Base-by-base conservation (phyloP, 768 basidiomycete species). In the Neoboletus magnificus region DNA sequence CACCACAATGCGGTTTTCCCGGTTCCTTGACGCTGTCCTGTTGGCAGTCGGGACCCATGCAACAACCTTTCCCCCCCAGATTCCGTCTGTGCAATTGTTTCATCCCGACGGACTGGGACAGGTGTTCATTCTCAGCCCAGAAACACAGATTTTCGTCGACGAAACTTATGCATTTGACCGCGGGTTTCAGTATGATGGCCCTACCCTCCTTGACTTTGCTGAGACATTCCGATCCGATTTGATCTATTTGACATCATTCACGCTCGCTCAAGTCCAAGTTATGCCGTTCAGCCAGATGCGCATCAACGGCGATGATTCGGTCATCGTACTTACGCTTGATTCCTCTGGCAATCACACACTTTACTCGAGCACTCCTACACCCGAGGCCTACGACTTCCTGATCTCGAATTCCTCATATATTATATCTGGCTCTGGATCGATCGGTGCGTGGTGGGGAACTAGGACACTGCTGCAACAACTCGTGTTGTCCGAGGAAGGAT, bases 371-470 rank as follows among this genome's bases (percentile, higher is more conserved):
- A 25, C 53, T 18, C 32, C 70, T 3, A 76, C 77, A 1, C 68
- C 58, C 2, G 77, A 78, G 54, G 77, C 72, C 1, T 78, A 78
- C 49, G 68, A 74, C 41, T 71, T 77, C 41, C 39, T 57, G 9
- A 62, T 78, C 37, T 64, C 70, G 5, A 53, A 55, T 20, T 52
- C 65, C 15, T 57, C 68, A 1, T 71, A 71, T 47, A 58, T 66
- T 1, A 74, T 78, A 60, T 67, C 63, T 39, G 74, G 72, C 2
- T 66, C 70, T 4, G 70, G 63, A 23, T 25, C 71, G 5, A 66
- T 74, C 20, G 77, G 76, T 5, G 69, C 63, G 1, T 79, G 77
- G 77, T 76, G 77, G 76, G 78, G 77, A 60, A 75, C 75, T 8
- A 66, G 76, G 41, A 74, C 76, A 6, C 50, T 79, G n/a, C 27